A percentile compares a stretch with the other conserved stretches of the same genome.
Conservation (phyloP, 768 basidiomycete genomes). For the Tephrocybe sp. region DNA sequence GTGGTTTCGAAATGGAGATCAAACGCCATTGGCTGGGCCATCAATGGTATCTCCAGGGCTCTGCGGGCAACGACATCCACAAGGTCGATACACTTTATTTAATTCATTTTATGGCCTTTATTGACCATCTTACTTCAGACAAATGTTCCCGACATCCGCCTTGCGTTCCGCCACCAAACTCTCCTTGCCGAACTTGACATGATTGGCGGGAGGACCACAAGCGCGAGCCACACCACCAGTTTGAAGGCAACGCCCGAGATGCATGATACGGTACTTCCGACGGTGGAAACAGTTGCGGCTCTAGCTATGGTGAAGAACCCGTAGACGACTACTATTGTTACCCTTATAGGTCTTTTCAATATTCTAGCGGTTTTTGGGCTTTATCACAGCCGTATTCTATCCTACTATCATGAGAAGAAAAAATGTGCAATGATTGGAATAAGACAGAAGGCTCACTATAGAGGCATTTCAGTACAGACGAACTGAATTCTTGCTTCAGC, state of each 20-base stretch:
- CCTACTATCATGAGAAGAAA: too few relatives aligned
- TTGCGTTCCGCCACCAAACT: constrained; percentile 91
- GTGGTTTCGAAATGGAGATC: constrained; percentile 97
- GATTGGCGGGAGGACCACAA: constrained; percentile 40
- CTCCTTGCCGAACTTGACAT: constrained; percentile 81
- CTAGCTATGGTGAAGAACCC: constrained; percentile 32
- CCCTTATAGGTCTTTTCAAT: neutral
- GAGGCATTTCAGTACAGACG: too few relatives aligned
- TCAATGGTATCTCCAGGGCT: constrained; percentile 91
- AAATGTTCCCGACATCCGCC: constrained; percentile 92
- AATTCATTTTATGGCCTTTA: neutral
- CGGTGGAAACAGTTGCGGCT: constrained; percentile 35
- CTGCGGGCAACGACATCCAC: constrained; percentile 93
- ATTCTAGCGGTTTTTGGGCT: neutral
- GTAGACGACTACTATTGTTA: neutral
- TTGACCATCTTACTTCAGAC: constrained; percentile 52
- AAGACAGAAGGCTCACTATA: too few relatives aligned
- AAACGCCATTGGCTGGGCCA: constrained; percentile 96
- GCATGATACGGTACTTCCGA: constrained; percentile 27
- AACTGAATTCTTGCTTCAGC: too few relatives aligned
- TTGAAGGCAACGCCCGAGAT: constrained; percentile 13
- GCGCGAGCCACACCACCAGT: neutral
- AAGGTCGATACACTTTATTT: constrained; percentile 53
- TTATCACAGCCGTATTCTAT: too few relatives aligned
- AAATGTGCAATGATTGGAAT: too few relatives aligned